Percentiles rank a stretch among this genome's conserved stretches.
These are phyloP conservation scores for Dianthus caryophyllus DNA, from an alignment of 148 eudicot species.

Conservation along the genomic window DNA sequence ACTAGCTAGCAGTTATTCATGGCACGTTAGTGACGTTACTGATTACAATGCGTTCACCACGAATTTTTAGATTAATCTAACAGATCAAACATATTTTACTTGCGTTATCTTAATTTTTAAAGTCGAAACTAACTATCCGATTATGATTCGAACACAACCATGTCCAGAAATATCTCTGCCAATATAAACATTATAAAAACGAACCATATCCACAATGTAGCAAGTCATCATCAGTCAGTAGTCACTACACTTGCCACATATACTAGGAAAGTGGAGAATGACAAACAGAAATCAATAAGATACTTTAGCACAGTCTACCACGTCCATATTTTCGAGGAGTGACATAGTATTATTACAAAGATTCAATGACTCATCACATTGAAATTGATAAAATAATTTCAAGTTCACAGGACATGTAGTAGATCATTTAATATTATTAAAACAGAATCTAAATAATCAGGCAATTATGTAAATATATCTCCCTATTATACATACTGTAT, in stretches of 20 bases:
- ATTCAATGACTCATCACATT: slow-evolving; percentile 1
- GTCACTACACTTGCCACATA: neutral
- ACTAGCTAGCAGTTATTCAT: neutral
- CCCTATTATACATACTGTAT: no score
- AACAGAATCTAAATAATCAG: no score
- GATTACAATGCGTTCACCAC: neutral
- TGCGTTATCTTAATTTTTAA: neutral
- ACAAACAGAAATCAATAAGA: neutral
- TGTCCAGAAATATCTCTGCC: slow-evolving; percentile 9
- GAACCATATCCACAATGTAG: slow-evolving; percentile 9
- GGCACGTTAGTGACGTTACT: no score
- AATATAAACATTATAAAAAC: slow-evolving; percentile 1
- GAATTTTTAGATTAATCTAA: neutral
- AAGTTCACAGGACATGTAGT: neutral
- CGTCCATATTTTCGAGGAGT: neutral
- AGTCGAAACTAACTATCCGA: neutral
- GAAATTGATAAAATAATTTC: neutral
- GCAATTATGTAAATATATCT: no score
- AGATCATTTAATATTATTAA: no score
- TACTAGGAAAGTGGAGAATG: neutral
- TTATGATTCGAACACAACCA: neutral
- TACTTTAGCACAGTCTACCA: slow-evolving; percentile 5
- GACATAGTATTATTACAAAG: slow-evolving; percentile 1
- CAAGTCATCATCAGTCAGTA: slow-evolving; percentile 12
- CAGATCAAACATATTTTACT: neutral